Conservation (phyloP, 768 basidiomycete genomes). For the Trametes gibbosa region DNA sequence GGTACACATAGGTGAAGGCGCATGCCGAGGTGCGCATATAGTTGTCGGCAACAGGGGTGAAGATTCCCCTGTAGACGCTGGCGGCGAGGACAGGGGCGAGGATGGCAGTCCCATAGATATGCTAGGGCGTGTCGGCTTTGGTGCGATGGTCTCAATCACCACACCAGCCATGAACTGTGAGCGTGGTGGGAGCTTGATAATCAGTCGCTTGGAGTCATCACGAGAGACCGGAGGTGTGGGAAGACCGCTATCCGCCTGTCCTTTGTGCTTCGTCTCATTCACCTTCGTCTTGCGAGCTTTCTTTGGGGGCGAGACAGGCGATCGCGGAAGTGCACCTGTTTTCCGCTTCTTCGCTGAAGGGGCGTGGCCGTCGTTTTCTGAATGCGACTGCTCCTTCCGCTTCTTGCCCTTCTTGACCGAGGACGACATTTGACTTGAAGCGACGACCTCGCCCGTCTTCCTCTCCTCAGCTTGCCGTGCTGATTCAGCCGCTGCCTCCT, state of each 20-base stretch:
- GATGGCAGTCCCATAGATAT: background rate
- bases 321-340: slow-evolving; percentile 3
- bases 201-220: slow-evolving; percentile 8
- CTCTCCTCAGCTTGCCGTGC: slow-evolving; percentile 18
- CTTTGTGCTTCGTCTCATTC: slow-evolving; percentile 3
- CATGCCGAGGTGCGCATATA: background rate
- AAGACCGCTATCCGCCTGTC: background rate
- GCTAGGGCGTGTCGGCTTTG: background rate
- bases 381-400: slow-evolving; percentile 11
- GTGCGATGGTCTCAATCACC: slow-evolving; percentile 4
- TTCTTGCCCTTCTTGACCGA: slow-evolving; percentile 16
- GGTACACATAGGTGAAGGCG: background rate
- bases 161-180: slow-evolving; percentile 10
- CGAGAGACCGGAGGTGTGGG: slow-evolving; percentile 11
- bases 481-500: slow-evolving; percentile 39
- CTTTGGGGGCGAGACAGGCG: slow-evolving; percentile 15
- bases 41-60: background rate
- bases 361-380: background rate
- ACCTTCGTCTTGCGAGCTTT: slow-evolving; percentile 14
- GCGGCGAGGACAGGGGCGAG: slow-evolving; percentile 17
- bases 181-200: slow-evolving; percentile 16
- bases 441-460: background rate
- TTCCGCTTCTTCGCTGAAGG: slow-evolving; percentile 17
- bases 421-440: background rate
- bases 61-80: background rate